Base-by-base conservation (phyloP, 2,329 filamentous ascomycete genomes). In the Fonsecaea erecta region DNA sequence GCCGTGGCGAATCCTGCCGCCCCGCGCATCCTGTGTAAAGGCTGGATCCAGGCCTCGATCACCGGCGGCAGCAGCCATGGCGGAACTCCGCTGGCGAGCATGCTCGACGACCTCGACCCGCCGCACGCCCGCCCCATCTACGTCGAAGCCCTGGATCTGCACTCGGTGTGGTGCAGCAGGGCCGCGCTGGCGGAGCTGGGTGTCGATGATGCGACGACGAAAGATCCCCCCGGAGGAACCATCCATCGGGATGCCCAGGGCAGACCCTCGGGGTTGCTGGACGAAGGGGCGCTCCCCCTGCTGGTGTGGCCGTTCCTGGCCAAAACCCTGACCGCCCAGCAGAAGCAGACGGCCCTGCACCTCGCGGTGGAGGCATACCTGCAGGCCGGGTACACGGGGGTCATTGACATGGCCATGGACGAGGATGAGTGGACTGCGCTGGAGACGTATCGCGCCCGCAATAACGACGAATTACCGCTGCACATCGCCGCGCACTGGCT, bases 361-460 rank as follows among this genome's bases (percentile, higher is more conserved):
- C 73, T 75, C 1, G 82, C 80, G 0, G 75, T 81, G 43, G 65
- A 71, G 0, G 75, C 77, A 8, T 83, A 83, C 62, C 78, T 78
- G 28, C 72, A 75, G 0, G 77, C 78, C 0, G 82, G 82, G 1
- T 82, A 81, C 59, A 83, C 82, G 0, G 81, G 81, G 1, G 73
- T 82, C 28, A 76, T 83, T 5, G 82, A 84, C 51, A 83, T 84
- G 82, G 82, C 81, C n/a, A 83, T 83, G 80, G 81, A 84, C 59
- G 81, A 83, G 30, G 74, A 75, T 18, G 75, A 75, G 0, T 84
- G 81, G 82, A 77, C 77, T 40, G 75, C 80, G 0, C 69, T 84
- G 21, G 55, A 58, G 72, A 78, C 2, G 71, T 75, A 7, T 73
- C 82, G 28, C 76, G 74, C n/a, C 16, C 51, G 12, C 28, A 30